Percentiles rank a stretch among this genome's conserved stretches.
Evolutionary conservation across 805 yeast species (phyloP).

Genomic region (Metschnikowia arizonensis): DNA sequence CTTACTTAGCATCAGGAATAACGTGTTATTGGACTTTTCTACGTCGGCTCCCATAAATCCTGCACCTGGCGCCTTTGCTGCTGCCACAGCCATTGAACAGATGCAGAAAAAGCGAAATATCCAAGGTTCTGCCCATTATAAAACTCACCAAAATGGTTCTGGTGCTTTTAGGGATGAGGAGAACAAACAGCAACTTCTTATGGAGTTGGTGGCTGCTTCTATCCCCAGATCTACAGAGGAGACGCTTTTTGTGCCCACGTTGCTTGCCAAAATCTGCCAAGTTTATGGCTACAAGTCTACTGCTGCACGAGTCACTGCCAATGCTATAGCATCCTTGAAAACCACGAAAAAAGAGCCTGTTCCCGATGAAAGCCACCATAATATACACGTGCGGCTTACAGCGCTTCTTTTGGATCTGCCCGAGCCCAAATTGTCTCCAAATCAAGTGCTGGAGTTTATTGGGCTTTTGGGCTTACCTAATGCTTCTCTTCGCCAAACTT

Average conservation of each 20-base stretch:
- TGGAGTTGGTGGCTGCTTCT: constrained; percentile 58
- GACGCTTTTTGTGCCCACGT: constrained; percentile 67
- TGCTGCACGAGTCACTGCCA: constrained; percentile 67
- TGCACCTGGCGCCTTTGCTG: constrained; percentile 38
- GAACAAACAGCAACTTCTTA: constrained; percentile 34
- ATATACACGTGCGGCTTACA: constrained; percentile 9
- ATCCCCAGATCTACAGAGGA: constrained; percentile 78
- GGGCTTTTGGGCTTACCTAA: constrained; percentile 34
- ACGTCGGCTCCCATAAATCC: constrained; percentile 48
- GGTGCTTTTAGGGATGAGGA: constrained; percentile 19
- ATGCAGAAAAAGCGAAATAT: constrained; percentile 36
- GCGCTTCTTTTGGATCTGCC: constrained; percentile 27
- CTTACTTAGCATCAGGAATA: constrained; percentile 28
- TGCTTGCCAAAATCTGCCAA: constrained; percentile 65
- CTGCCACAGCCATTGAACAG: constrained; percentile 44
- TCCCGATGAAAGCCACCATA: constrained; percentile 2
- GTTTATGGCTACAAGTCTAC: constrained; percentile 68
- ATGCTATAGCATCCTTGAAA: constrained; percentile 65
- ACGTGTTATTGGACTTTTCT: constrained; percentile 2
- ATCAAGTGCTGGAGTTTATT: constrained; percentile 47
- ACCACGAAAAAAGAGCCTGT: constrained; percentile 24
- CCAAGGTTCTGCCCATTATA: neutral
- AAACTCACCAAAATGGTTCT: neutral
- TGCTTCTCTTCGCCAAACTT: constrained; percentile 60
- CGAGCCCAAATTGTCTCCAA: constrained; percentile 24